A percentile compares a stretch with the other conserved stretches of the same genome.
Conservation (phyloP, 179 eudicot genomes). For the Pouteria campechiana region DNA sequence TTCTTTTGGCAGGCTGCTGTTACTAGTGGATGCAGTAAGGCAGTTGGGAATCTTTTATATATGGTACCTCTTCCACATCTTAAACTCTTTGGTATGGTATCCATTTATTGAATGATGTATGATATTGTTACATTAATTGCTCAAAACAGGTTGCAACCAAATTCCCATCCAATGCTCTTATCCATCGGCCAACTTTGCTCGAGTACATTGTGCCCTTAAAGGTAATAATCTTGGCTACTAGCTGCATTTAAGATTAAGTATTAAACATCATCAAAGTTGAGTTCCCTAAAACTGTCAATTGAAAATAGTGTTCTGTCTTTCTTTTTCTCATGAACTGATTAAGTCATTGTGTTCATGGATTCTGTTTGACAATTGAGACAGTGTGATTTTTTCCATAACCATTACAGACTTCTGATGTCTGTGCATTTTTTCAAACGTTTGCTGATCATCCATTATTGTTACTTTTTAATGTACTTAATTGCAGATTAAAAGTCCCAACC, state of each 20-base stretch:
- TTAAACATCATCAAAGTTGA: too few relatives aligned
- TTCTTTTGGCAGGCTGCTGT: constrained; percentile 58
- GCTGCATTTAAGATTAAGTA: too few relatives aligned
- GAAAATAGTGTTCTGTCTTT: constrained; percentile 4
- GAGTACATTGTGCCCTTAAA: constrained; percentile 56
- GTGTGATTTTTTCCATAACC: too few relatives aligned
- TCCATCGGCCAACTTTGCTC: constrained; percentile 60
- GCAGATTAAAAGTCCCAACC: constrained; percentile 62
- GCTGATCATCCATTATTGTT: too few relatives aligned
- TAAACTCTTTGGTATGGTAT: too few relatives aligned
- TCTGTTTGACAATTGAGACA: too few relatives aligned
- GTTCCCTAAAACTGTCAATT: too few relatives aligned
- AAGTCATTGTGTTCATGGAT: not conserved
- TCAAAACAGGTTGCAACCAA: constrained; percentile 69
- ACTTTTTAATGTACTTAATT: too few relatives aligned
- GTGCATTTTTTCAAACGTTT: too few relatives aligned
- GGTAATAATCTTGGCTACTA: constrained; percentile 13
- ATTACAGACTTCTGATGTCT: too few relatives aligned
- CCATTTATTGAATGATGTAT: too few relatives aligned
- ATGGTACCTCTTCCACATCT: too few relatives aligned
- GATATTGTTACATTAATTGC: not conserved
- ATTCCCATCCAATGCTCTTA: constrained; percentile 75
- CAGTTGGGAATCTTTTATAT: constrained; percentile 70
- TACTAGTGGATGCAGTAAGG: constrained; percentile 61
- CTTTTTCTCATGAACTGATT: not conserved